phyloP scores from a whole-genome alignment of 176 grass and related monocot genomes.

The Oryza glaberrima region DNA sequence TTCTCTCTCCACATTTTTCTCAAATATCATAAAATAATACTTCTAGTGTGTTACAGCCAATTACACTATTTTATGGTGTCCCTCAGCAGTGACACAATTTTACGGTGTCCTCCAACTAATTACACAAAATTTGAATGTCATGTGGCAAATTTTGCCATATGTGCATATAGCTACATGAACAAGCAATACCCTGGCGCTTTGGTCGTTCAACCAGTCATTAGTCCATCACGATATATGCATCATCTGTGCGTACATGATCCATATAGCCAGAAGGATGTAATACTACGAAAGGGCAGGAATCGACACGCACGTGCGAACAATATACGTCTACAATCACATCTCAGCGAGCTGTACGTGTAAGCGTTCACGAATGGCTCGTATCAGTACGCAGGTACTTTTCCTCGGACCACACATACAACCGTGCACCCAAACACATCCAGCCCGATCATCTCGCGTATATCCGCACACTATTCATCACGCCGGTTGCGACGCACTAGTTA shows the following conservation, averaged over 20 bases:
- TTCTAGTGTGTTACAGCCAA: no score
- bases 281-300: not conserved
- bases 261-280: not conserved
- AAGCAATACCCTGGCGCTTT: not conserved
- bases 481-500: not conserved
- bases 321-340: not conserved
- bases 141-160: no score
- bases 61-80: no score
- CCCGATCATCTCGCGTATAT: not conserved
- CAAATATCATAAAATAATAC: no score
- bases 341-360: conserved; percentile 4
- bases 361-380: not conserved
- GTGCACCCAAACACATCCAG: not conserved
- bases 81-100: no score
- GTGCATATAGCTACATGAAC: no score
- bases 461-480: not conserved
- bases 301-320: not conserved
- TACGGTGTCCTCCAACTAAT: no score
- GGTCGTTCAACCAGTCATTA: not conserved
- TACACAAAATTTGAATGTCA: no score
- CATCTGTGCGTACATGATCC: no score
- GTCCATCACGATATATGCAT: not conserved
- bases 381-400: not conserved
- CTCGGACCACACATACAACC: not conserved
- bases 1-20: no score